Evolutionary conservation across 805 yeast species (phyloP), one percentile per base, ranked within the genome.

Genomic region (Cyberlindnera xishuangbannaensis): DNA sequence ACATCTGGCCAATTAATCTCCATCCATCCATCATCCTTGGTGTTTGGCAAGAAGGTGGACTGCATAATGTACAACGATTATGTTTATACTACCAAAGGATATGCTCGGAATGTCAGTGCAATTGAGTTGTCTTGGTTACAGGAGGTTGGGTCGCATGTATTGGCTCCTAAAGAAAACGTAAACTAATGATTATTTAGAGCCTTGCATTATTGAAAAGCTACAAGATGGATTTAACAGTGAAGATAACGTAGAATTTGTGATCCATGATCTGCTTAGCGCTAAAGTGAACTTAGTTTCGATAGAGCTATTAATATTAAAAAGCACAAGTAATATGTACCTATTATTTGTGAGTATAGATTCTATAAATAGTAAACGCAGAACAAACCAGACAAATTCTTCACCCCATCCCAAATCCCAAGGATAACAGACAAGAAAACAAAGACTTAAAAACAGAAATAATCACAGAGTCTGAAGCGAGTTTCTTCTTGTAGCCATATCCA

Each of bases 31-130:
- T 83, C 95, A 0, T 85, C 95, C 0, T 61, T 83, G 56, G 61
- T 92, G 25, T 92, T 90, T 59, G 95, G 96, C 6, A 72, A 73
- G 44, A 72, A 74, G 45, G 67, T 77, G 28, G 95, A 90, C 45
- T 95, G 94, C 1, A 78, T 92, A 34, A 80, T 92, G 94, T 92
- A 86, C 62, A 78, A 87, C 23, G 98, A 92, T 59, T 88, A 84
- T 54, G 97, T 92, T 12, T 90, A 73, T 55, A 92, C 98, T 1
- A 73, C 88, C 11, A 86, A 86, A 56, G 95, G 95, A 1, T 92
- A 88, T 51, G 97, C 95, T 1, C 69, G 98, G 48, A 80, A 69
- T 41, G 95, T 88, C n/a, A 78, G 87, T 30, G 76, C 81, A 12
- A 71, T 92, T 17, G 83, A 85, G 51, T 60, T 85, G 34, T 72